Percentiles rank a stretch among this genome's conserved stretches.
phyloP scores from a whole-genome alignment of 768 basidiomycete species.

The Phylloporus arenicola region DNA sequence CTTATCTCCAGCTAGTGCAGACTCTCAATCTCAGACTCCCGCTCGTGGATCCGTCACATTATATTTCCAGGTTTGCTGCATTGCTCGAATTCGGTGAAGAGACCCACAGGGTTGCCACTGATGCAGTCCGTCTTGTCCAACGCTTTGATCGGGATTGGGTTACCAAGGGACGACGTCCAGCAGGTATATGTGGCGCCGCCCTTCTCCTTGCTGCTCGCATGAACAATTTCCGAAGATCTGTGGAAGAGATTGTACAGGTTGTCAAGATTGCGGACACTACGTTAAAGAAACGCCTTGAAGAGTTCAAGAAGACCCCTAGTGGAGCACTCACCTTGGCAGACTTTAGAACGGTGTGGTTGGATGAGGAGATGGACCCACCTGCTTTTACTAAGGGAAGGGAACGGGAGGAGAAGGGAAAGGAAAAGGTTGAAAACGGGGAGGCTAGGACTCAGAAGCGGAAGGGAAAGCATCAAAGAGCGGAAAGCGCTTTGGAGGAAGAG shows the following conservation, averaged over 20 bases:
- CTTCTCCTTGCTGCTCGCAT: constrained; percentile 93
- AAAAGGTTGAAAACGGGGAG: constrained; percentile 34
- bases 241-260: constrained; percentile 96
- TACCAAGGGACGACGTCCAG: constrained; percentile 88
- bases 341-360: constrained; percentile 85
- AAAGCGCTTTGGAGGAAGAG: constrained; percentile 34
- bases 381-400: constrained; percentile 78
- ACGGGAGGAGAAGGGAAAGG: constrained; percentile 54
- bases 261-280: constrained; percentile 99
- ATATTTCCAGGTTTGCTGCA: constrained; percentile 91
- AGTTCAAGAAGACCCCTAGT: constrained; percentile 88
- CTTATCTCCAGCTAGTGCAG: constrained; percentile 90
- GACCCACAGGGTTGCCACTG: constrained; percentile 84
- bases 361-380: constrained; percentile 89
- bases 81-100: constrained; percentile 96
- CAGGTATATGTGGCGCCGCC: constrained; percentile 96
- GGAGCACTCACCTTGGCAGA: constrained; percentile 82
- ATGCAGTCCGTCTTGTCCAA: constrained; percentile 89
- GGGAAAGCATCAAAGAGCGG: constrained; percentile 39
- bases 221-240: constrained; percentile 92
- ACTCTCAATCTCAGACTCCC: constrained; percentile 81
- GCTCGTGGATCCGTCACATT: constrained; percentile 92
- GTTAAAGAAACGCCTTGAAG: constrained; percentile 85
- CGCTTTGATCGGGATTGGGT: constrained; percentile 98
- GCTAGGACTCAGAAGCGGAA: constrained; percentile 26